Evolutionary conservation across 148 eudicot species (phyloP), one percentile per base, ranked within the genome.

Genomic region (Rhododendron henanense): DNA sequence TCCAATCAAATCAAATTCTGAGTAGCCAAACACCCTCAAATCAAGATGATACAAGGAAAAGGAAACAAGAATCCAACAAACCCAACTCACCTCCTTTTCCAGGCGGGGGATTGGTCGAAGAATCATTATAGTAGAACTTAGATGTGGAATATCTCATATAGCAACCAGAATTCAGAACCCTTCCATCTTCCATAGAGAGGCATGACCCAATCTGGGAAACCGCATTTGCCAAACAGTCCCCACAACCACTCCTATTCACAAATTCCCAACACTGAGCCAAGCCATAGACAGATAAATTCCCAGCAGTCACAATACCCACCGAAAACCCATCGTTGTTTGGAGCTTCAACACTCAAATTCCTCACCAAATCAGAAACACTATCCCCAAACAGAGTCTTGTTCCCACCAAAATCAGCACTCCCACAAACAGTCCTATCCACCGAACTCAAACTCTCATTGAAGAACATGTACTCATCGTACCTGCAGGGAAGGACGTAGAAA

Each of bases 201-300:
- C 93, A 90, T 1, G 89, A 81, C 18, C 78, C 78, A 15, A 92
- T 83, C 55, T 48, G 83, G 5, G 85, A 51, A 16, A 82, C 86
- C 1, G 92, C 87, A 48, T 87, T 61, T 55, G 63, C 87, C 87
- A 93, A 88, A 88, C 95, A 92, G 21, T 57, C n/a, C 75, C 35
- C 63, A 85, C 95, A 93, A 78, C 63, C 88, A 85, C 86, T 91
- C 44, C 82, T 50, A 45, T 84, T 92, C 59, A 92, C 87, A 86
- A 79, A 83, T 73, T 88, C 86, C 93, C 94, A 92, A 79, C 95
- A 93, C 84, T 93, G 89, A 47, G 92, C 95, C 90, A 92, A 76
- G 74, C 91, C 95, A 77, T 85, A 92, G 79, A 90, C 92, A 11
- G 88, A 78, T 84, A 83, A 71, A 84, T 89, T 87, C 79, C 78